These are phyloP conservation scores for Eustoma russellianum DNA, from an alignment of 257 asterid genomes.

Conservation along the genomic window DNA sequence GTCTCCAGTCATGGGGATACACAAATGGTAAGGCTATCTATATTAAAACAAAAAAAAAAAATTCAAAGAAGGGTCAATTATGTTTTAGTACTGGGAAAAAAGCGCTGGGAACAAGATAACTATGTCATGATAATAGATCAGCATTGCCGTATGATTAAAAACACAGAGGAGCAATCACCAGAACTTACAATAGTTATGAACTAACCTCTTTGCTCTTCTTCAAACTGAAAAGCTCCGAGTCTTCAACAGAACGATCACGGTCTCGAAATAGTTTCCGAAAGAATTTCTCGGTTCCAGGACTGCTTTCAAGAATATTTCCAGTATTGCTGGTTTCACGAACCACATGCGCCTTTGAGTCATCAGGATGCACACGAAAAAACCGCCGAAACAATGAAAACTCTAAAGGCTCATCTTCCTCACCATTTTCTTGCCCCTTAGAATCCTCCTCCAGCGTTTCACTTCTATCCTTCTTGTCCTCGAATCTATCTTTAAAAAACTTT, in stretches of 20 bases:
- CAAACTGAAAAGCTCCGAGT: constrained; percentile 81
- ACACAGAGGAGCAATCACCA: neutral
- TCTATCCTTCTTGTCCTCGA: constrained; percentile 59
- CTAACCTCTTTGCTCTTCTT: constrained; percentile 66
- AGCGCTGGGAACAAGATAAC: no score
- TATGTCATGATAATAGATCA: neutral
- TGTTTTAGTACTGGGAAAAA: no score
- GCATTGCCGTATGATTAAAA: neutral
- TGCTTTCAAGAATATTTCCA: constrained; percentile 55
- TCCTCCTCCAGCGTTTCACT: constrained; percentile 39
- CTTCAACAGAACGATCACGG: constrained; percentile 84
- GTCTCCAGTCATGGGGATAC: no score
- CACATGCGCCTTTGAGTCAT: constrained; percentile 45
- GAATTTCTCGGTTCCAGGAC: constrained; percentile 87
- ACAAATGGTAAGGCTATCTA: no score
- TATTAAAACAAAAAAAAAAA: no score
- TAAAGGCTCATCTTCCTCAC: constrained; percentile 66
- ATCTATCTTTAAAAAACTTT: constrained; percentile 62
- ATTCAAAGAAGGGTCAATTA: no score
- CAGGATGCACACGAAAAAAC: constrained; percentile 81
- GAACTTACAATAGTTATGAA: constrained; percentile 5
- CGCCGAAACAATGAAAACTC: constrained; percentile 63
- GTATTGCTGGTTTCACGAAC: constrained; percentile 31
- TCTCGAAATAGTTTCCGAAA: constrained; percentile 85
- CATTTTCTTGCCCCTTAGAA: constrained; percentile 42